Conservation (phyloP, 805 yeast genomes). For the Monosporozyma yasuniensis region DNA sequence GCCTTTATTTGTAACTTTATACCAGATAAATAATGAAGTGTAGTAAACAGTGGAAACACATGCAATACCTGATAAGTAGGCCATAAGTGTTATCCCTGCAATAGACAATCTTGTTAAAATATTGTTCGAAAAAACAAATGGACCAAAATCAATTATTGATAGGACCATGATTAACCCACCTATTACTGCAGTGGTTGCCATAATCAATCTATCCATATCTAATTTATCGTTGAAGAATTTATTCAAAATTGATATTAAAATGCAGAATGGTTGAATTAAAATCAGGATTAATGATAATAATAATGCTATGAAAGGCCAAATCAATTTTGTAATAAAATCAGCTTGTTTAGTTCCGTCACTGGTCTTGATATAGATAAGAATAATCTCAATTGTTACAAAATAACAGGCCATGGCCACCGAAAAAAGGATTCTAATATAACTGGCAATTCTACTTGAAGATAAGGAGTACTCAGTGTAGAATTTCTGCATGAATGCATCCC, state of each 20-base stretch:
- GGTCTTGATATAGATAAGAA: slow-evolving; percentile 26
- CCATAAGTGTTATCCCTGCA: slow-evolving; percentile 28
- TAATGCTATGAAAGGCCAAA: slow-evolving; percentile 25
- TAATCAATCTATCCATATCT: slow-evolving; percentile 16
- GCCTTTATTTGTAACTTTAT: slow-evolving; percentile 3
- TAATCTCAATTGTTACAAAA: slow-evolving; percentile 24
- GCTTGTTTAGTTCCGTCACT: slow-evolving; percentile 14
- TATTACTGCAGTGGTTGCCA: slow-evolving; percentile 14
- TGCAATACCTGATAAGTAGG: slow-evolving; percentile 27
- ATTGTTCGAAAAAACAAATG: slow-evolving; percentile 22
- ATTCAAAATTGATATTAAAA: slow-evolving; percentile 20
- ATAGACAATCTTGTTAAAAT: slow-evolving; percentile 28
- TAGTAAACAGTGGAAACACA: slow-evolving; percentile 28
- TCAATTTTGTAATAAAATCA: slow-evolving; percentile 14
- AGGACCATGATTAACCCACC: slow-evolving; percentile 10
- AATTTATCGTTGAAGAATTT: slow-evolving; percentile 25
- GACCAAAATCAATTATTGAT: slow-evolving; percentile 20
- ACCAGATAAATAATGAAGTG: slow-evolving; percentile 14
- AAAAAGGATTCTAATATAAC: slow-evolving; percentile 18
- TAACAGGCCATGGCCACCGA: slow-evolving; percentile 23
- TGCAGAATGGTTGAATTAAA: slow-evolving; percentile 25
- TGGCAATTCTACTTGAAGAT: slow-evolving; percentile 17
- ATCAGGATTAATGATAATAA: slow-evolving; percentile 17
- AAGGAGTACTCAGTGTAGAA: slow-evolving; percentile 26
- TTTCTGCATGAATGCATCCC: slow-evolving; percentile 18